phyloP scores from a whole-genome alignment of 1,139 yeast genomes.

The Pneumocystis oryctolagi region DNA sequence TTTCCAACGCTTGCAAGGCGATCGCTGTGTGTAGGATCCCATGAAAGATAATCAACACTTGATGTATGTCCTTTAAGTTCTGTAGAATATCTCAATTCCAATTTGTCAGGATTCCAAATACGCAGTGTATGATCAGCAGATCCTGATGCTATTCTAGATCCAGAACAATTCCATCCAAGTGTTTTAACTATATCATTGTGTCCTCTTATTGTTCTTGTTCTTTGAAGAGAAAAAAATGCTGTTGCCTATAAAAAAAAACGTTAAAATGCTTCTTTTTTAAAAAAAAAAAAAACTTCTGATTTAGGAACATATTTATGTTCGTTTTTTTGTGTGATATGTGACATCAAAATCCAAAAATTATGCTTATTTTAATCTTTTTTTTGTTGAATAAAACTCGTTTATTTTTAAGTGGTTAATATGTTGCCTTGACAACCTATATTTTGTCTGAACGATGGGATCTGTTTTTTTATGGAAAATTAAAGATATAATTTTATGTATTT shows the following conservation, averaged over 20 bases:
- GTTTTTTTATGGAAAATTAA: too few relatives aligned
- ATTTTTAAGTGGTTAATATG: neutral
- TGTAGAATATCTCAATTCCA: conserved; percentile 13
- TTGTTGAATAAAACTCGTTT: neutral
- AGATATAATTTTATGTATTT: too few relatives aligned
- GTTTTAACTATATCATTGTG: conserved; percentile 10
- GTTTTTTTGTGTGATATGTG: neutral
- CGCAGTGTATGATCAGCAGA: conserved; percentile 12
- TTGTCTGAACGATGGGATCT: too few relatives aligned
- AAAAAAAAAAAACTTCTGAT: neutral
- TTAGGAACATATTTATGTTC: neutral
- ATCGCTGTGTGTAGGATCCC: conserved; percentile 17
- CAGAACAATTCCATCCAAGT: conserved; percentile 16
- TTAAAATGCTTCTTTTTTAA: neutral
- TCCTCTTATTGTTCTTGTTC: conserved; percentile 28
- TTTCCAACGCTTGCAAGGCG: conserved; percentile 14
- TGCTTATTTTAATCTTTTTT: too few relatives aligned
- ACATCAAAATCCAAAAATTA: neutral
- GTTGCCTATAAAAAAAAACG: neutral
- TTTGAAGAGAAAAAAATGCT: neutral
- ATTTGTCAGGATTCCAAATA: conserved; percentile 16
- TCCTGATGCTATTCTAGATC: conserved; percentile 15
- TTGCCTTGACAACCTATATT: neutral
- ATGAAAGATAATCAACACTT: conserved; percentile 13
- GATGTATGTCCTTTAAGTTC: conserved; percentile 13